These are phyloP conservation scores for Pyricularia grisea DNA, from an alignment of 2,329 filamentous ascomycete genomes.

Conservation along the genomic window DNA sequence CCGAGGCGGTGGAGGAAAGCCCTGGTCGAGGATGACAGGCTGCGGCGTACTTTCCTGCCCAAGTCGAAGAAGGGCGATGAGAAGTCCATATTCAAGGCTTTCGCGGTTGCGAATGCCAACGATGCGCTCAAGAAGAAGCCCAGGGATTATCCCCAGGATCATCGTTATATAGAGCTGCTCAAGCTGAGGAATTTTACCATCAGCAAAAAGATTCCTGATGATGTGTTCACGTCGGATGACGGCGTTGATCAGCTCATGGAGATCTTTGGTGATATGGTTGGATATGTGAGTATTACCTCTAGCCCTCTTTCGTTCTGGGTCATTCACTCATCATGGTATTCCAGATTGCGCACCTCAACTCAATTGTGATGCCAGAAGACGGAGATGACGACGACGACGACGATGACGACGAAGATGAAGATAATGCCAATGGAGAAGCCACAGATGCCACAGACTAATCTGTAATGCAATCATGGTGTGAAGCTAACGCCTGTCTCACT, in stretches of 20 bases:
- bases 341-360: conserved; percentile 63
- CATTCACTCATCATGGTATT: background rate
- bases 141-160: conserved; percentile 69
- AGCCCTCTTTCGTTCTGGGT: conserved; percentile 9
- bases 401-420: conserved; percentile 3
- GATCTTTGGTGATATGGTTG: conserved; percentile 59
- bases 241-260: conserved; percentile 56
- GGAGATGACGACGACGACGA: conserved; percentile 24
- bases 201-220: conserved; percentile 55
- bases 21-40: conserved; percentile 43
- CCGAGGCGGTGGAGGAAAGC: conserved; percentile 61
- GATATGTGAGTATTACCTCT: conserved; percentile 57
- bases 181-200: conserved; percentile 74
- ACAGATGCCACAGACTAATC: background rate
- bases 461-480: background rate
- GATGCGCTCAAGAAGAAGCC: conserved; percentile 78
- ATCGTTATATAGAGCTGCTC: conserved; percentile 71
- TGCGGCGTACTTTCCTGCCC: conserved; percentile 58
- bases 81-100: conserved; percentile 56
- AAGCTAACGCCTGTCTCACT: background rate
- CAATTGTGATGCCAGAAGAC: conserved; percentile 63
- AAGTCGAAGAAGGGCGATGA: conserved; percentile 39
- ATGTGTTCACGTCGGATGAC: conserved; percentile 50
- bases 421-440: conserved; percentile 3
- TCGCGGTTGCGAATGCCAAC: conserved; percentile 59